Percentiles rank a stretch among this genome's conserved stretches.
Conservation (phyloP, 1,139 yeast genomes). For the Candida sojae region DNA sequence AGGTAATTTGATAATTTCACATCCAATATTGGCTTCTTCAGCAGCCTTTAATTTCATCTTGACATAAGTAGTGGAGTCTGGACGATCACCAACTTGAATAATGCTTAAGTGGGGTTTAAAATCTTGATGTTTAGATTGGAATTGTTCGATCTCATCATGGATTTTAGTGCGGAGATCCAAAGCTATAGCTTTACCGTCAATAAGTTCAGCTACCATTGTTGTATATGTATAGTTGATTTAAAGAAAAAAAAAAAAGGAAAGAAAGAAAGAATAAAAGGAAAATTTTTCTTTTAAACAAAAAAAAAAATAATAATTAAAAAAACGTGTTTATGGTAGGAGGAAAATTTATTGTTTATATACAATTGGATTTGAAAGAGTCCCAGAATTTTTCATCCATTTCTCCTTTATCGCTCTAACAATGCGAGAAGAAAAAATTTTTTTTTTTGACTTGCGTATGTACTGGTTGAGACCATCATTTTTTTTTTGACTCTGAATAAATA, state of each 20-base stretch:
- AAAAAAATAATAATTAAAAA: neutral
- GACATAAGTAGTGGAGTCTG: slow-evolving; percentile 93
- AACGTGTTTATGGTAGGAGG: no score
- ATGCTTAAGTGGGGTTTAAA: slow-evolving; percentile 82
- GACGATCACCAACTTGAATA: slow-evolving; percentile 87
- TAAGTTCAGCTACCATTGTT: slow-evolving; percentile 39
- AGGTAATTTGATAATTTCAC: slow-evolving; percentile 67
- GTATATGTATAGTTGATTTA: neutral
- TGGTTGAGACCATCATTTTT: no score
- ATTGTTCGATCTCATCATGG: slow-evolving; percentile 53
- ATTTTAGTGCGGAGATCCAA: slow-evolving; percentile 50
- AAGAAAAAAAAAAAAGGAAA: slow-evolving; percentile 2
- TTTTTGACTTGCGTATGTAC: no score
- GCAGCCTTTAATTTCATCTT: slow-evolving; percentile 95
- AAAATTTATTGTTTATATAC: neutral
- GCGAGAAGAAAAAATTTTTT: no score
- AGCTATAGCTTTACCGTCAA: slow-evolving; percentile 77
- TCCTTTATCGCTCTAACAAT: neutral
- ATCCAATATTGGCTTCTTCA: slow-evolving; percentile 73
- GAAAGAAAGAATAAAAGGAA: slow-evolving; percentile 1
- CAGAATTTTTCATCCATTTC: neutral
- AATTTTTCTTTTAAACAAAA: no score
- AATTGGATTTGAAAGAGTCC: neutral
- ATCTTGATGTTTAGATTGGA: slow-evolving; percentile 55
- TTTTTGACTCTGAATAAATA: no score